Conservation (phyloP, 2,329 filamentous ascomycete species). For the Scedosporium apiospermum region DNA sequence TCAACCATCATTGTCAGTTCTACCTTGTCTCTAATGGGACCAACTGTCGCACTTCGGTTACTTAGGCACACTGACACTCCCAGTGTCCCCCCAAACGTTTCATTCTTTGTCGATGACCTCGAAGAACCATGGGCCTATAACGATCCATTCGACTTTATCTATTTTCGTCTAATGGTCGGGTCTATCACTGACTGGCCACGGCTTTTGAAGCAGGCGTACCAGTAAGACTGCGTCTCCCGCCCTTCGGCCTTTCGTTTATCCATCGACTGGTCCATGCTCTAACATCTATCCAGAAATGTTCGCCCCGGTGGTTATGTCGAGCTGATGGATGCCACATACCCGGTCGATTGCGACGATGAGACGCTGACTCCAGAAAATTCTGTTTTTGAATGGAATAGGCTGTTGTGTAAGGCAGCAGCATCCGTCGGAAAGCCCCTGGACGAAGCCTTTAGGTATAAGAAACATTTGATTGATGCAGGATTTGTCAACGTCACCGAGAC, state of each 20-base stretch:
- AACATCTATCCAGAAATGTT: constrained; percentile 9
- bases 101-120: constrained; percentile 35
- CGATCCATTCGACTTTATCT: constrained; percentile 31
- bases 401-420: constrained; percentile 17
- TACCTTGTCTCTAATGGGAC: neutral
- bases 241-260: neutral
- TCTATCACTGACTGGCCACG: constrained; percentile 19
- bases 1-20: constrained; percentile 23
- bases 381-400: constrained; percentile 16
- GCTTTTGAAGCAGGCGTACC: constrained; percentile 25
- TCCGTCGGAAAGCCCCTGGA: constrained; percentile 20
- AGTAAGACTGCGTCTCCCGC: constrained; percentile 8
- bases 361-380: constrained; percentile 17
- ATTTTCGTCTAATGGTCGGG: constrained; percentile 21
- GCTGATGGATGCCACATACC: constrained; percentile 18
- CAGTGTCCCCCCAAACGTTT: constrained; percentile 37
- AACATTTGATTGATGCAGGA: constrained; percentile 38
- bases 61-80: neutral
- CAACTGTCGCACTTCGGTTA: too few relatives aligned
- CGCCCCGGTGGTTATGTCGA: constrained; percentile 25
- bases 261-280: too few relatives aligned
- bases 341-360: constrained; percentile 21
- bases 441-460: constrained; percentile 18
- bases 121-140: constrained; percentile 30
- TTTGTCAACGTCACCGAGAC: constrained; percentile 41